Percentiles rank a stretch among this genome's conserved stretches.
Evolutionary conservation across 176 grass and related monocot species (phyloP).

Genomic region (Aechmea fasciata): DNA sequence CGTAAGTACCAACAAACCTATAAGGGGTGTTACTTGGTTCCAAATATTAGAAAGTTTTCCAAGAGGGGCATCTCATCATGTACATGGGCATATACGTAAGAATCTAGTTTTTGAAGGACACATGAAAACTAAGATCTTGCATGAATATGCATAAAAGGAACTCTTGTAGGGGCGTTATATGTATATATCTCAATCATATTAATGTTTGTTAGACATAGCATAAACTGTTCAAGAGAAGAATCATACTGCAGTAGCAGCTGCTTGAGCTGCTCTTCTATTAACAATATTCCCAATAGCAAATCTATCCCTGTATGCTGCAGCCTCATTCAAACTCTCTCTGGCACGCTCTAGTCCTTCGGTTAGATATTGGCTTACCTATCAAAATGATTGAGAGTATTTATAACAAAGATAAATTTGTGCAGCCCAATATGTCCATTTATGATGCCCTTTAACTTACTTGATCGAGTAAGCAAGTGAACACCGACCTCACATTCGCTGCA

Average conservation of each 20-base stretch:
- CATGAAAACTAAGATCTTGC: too few relatives aligned
- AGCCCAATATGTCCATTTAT: neutral
- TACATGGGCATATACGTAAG: too few relatives aligned
- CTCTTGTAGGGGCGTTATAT: too few relatives aligned
- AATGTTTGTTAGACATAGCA: neutral
- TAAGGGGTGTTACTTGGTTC: too few relatives aligned
- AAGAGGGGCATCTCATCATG: too few relatives aligned
- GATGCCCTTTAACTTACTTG: conserved; percentile 59
- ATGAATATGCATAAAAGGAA: too few relatives aligned
- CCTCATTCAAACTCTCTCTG: conserved; percentile 88
- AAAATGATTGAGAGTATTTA: neutral
- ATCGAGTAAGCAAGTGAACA: conserved; percentile 90
- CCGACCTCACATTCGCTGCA: conserved; percentile 65
- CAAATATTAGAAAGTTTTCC: too few relatives aligned
- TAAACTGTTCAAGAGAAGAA: neutral
- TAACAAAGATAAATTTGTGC: neutral
- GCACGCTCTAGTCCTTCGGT: conserved; percentile 88
- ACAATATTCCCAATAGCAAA: conserved; percentile 88
- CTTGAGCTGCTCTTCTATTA: conserved; percentile 81
- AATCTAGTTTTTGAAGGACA: too few relatives aligned
- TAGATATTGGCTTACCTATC: conserved; percentile 88
- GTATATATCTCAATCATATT: too few relatives aligned
- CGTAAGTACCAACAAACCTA: too few relatives aligned
- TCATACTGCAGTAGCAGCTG: conserved; percentile 83
- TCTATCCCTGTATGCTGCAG: conserved; percentile 59